Conservation (phyloP, 192 early-diverging fungal genomes). For the Linderina pennispora region DNA sequence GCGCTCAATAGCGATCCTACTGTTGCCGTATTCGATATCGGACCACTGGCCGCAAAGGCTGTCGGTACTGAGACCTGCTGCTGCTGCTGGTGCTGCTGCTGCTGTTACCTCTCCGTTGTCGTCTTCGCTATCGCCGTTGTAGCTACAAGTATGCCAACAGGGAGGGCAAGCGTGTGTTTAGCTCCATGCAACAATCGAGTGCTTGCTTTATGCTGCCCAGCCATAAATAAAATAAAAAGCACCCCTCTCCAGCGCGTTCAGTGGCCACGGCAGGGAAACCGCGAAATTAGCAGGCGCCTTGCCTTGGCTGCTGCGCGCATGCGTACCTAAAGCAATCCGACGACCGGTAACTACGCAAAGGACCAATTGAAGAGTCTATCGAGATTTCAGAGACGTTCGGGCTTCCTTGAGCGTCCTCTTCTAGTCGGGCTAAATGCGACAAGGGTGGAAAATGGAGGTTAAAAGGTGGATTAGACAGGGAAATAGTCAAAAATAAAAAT, state of each 20-base stretch:
- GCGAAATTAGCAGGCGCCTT: neutral
- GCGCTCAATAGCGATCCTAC: too few relatives aligned
- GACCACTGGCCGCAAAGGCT: too few relatives aligned
- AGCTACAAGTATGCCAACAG: neutral
- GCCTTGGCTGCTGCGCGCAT: neutral
- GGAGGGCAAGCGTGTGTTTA: neutral
- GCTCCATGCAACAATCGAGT: too few relatives aligned
- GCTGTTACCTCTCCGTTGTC: too few relatives aligned
- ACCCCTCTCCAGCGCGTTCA: neutral
- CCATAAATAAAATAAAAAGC: too few relatives aligned
- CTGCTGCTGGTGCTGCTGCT: neutral
- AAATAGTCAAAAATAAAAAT: neutral
- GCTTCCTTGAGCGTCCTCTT: slow-evolving; percentile 17
- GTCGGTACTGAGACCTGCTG: too few relatives aligned
- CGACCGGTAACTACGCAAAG: slow-evolving; percentile 19
- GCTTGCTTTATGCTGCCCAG: too few relatives aligned
- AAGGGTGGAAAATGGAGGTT: neutral
- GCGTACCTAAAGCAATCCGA: slow-evolving; percentile 32
- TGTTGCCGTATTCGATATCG: too few relatives aligned
- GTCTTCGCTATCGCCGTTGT: too few relatives aligned
- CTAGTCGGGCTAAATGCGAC: slow-evolving; percentile 3
- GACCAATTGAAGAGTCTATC: slow-evolving; percentile 43
- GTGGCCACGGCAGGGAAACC: neutral
- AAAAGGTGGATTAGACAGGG: neutral
- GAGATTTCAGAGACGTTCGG: slow-evolving; percentile 44